Conservation (phyloP, 805 yeast genomes). For the Saturnispora besseyi region DNA sequence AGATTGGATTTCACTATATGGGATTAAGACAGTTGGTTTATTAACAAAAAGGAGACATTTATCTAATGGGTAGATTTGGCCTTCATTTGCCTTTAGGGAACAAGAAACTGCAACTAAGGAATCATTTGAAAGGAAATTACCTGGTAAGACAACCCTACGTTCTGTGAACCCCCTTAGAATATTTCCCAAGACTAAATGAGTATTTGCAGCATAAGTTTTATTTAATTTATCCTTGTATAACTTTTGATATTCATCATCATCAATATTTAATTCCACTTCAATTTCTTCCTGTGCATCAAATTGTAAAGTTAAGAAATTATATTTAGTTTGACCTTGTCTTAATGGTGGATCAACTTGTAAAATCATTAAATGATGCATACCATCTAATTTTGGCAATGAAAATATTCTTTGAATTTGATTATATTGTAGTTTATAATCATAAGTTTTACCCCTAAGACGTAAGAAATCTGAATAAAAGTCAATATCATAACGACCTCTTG, state of each 20-base stretch:
- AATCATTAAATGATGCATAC: conserved; percentile 76
- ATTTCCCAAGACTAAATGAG: conserved; percentile 80
- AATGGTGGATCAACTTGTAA: conserved; percentile 94
- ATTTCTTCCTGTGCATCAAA: conserved; percentile 84
- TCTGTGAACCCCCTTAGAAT: conserved; percentile 87
- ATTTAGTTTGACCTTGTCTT: conserved; percentile 96
- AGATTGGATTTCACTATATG: conserved; percentile 68
- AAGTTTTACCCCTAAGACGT: conserved; percentile 93
- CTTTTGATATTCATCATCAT: conserved; percentile 68
- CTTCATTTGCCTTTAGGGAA: conserved; percentile 91
- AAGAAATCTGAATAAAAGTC: conserved; percentile 84
- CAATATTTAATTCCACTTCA: conserved; percentile 79
- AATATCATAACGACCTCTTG: conserved; percentile 97
- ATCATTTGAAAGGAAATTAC: conserved; percentile 66
- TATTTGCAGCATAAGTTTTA: conserved; percentile 63
- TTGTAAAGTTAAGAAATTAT: conserved; percentile 86
- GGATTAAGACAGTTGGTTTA: conserved; percentile 88
- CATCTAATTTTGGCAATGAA: conserved; percentile 91
- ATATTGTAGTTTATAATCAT: conserved; percentile 91
- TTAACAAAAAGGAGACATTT: conserved; percentile 85
- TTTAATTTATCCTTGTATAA: conserved; percentile 69
- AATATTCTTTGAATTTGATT: conserved; percentile 84
- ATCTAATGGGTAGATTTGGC: conserved; percentile 87
- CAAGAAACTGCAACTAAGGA: conserved; percentile 83
- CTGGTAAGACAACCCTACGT: conserved; percentile 76